These are phyloP conservation scores for Phytophthora crassamura DNA, from an alignment of 352 stramenopile genomes.

Conservation along the genomic window DNA sequence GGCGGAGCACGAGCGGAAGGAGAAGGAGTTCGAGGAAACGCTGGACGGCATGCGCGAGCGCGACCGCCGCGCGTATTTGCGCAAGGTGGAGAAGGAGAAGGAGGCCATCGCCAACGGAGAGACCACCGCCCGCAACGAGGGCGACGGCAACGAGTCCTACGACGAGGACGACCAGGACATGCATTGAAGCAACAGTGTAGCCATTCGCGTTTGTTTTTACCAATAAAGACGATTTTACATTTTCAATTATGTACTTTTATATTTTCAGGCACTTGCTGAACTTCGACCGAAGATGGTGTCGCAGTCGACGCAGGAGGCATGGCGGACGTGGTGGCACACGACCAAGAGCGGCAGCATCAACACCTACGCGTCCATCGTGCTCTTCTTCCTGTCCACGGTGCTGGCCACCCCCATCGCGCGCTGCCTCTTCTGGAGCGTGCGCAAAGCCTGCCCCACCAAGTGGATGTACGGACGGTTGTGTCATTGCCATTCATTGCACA, in stretches of 20 bases:
- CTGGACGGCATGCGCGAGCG: conserved; percentile 80
- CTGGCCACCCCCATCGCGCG: conserved; percentile 73
- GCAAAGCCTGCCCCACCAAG: conserved; percentile 58
- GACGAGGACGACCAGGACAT: conserved; percentile 65
- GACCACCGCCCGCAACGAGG: conserved; percentile 22
- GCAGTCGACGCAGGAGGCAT: conserved; percentile 59
- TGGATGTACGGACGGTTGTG: conserved; percentile 53
- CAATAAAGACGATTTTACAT: conserved; percentile 17
- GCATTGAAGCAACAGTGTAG: conserved; percentile 32
- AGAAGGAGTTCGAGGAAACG: conserved; percentile 57
- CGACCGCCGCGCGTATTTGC: conserved; percentile 74
- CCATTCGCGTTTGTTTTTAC: conserved; percentile 17
- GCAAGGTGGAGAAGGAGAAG: conserved; percentile 71
- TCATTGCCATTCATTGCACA: background rate
- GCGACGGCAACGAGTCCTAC: conserved; percentile 54
- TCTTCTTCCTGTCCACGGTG: conserved; percentile 83
- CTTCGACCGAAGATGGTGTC: conserved; percentile 53
- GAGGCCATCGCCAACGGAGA: conserved; percentile 43
- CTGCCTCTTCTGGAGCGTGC: conserved; percentile 69
- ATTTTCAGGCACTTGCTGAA: too few relatives aligned
- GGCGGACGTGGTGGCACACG: conserved; percentile 63
- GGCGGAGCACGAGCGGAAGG: conserved; percentile 50
- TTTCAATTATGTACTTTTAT: too few relatives aligned
- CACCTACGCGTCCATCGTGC: conserved; percentile 74
- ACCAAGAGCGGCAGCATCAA: conserved; percentile 53